Conservation (phyloP, 768 basidiomycete genomes). For the Psilocybe tampanensis region DNA sequence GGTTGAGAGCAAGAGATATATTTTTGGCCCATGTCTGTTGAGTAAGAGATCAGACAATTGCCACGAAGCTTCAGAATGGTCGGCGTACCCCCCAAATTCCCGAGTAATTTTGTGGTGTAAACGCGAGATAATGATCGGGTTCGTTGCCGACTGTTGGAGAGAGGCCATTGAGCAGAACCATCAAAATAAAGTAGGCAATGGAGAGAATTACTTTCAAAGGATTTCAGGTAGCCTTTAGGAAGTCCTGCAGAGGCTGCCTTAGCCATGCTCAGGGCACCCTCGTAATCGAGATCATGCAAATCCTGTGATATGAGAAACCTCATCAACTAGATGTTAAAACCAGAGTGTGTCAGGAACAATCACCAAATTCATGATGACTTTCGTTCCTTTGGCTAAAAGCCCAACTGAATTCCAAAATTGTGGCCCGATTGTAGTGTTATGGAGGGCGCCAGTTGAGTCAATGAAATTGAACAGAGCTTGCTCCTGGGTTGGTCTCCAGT, state of each 20-base stretch:
- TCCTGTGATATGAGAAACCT: conserved; percentile 32
- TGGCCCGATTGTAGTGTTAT: conserved; percentile 54
- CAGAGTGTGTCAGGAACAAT: conserved; percentile 5
- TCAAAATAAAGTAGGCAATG: not conserved
- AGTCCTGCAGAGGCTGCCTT: conserved; percentile 42
- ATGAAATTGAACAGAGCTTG: conserved; percentile 46
- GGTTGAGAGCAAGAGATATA: conserved; percentile 40
- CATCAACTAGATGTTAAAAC: not conserved
- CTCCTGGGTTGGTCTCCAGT: conserved; percentile 44
- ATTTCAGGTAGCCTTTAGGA: conserved; percentile 35
- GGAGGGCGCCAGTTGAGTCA: conserved; percentile 41
- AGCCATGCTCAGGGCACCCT: conserved; percentile 45
- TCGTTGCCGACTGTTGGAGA: conserved; percentile 49
- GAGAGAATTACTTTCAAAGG: conserved; percentile 45
- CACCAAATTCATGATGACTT: conserved; percentile 48
- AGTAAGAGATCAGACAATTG: not conserved
- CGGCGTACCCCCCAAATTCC: conserved; percentile 42
- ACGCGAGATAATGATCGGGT: conserved; percentile 50
- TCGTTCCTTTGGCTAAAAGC: conserved; percentile 47
- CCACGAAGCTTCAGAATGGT: not conserved
- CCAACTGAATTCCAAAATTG: conserved; percentile 50
- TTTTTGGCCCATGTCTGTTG: conserved; percentile 50
- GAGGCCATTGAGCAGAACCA: not conserved
- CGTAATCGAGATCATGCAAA: conserved; percentile 43
- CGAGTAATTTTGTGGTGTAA: conserved; percentile 46